Base-by-base conservation (phyloP, 2,329 filamentous ascomycete species). In the Fusarium sp. region DNA sequence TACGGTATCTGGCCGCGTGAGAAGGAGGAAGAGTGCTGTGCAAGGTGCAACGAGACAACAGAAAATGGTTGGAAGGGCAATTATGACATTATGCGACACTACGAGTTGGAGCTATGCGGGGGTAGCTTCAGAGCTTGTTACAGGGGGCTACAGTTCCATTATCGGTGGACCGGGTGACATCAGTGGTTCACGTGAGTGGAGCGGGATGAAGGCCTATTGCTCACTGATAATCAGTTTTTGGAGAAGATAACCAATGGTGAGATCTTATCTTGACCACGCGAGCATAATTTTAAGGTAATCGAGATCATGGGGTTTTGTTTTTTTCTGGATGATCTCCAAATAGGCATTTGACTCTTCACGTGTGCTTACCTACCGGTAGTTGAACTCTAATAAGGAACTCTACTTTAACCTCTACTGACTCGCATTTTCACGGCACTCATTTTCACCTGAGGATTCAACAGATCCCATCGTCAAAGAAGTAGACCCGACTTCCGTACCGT, bases 151-250 rank as follows among this genome's bases (percentile, higher is more conserved):
- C 56, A 23, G 66, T 49, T 56, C 64, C 64, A 68, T 68, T 37
- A 50, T 49, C 28, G 37, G 66, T 60, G 65, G 67, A 49, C 52
- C 43, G n/a, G 66, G 72, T 74, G 72, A 75, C 72, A 74, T 74
- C 72, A 74, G 58, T 58, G 23, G 40, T 53, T 60, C 19, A 37
- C 43, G 42, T 60, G 60, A 60, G 64, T 50, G 71, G 67, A 60
- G 57, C 52, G 64, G 67, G 53, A 74, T 44, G 50, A 32, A 47
- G 35, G n/a, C 32, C 28, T 44, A 59, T 72, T 61, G 71, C 37
- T 66, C 47, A 35, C 47, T 44, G 44, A 47, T 33, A 43, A 66
- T 59, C 38, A 28, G 42, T 56, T 37, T 47, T 49, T 25, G 40
- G 28, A 42, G 28, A 64, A 30, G 46, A 44, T 54, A 49, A 42